Base-by-base conservation (phyloP, 306 rosid species). In the Sindora glabra region DNA sequence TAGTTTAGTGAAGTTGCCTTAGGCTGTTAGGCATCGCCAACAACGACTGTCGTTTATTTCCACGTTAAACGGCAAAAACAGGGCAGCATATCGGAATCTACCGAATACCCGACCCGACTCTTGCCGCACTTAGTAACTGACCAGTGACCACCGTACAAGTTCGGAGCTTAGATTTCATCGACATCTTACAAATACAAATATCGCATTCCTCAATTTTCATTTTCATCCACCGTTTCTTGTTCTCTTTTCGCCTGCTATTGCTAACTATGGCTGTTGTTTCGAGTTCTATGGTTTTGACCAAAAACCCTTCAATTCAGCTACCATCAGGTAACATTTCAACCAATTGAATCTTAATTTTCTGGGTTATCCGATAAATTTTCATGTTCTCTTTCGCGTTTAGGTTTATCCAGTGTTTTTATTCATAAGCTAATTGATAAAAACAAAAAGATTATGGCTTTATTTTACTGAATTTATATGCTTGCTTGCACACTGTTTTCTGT, bases 231-330 rank as follows among this genome's bases (percentile, higher is more conserved):
- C 62, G 30, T 21, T 16, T 34, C 21, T 3, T 33, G 3, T 48
- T 22, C 10, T 40, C 42, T 26, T 19, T 30, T 50, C 55, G 21
- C 27, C 53, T 67, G 25, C 19, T 17, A 3, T 56, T 38, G 5
- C 13, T 23, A 51, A 24, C 72, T 3, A 89, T 89, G 97, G 54
- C 95, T 65, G 74, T 86, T 33, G 37, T 83, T 56, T 78, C 95
- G 13, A 66, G 75, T 74, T 83, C 96, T 2, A 63, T 81, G 74
- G 0, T 83, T 53, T 36, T 73, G 8, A 62, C 86, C 29, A 53
- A 53, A 48, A 77, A 55, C 59, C 76, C 54, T 53, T 70, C 60
- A 7, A 1, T 67, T 48, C 80, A 59, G 21, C 37, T 56, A 1
- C 60, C 84, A 4, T 51, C 82, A 16, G 85, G 90, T 87, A 70